Evolutionary conservation across 352 stramenopile species (phyloP).

Genomic region (Pythium aristosporum): DNA sequence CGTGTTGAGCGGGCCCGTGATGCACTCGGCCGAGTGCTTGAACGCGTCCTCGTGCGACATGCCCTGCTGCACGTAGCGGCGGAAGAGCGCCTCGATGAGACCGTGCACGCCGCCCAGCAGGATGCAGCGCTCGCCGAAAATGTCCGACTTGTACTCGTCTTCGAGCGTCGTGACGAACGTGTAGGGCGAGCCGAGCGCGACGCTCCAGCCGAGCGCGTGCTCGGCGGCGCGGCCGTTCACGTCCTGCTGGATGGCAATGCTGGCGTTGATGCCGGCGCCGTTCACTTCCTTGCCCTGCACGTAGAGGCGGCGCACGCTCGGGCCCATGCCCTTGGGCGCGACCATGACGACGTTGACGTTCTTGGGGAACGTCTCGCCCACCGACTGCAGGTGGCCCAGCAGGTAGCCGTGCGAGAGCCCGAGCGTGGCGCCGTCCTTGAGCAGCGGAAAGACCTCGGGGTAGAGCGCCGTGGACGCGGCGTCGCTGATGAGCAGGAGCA

Average conservation of each 20-base stretch:
- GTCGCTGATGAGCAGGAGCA: constrained; percentile 97
- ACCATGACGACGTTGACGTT: constrained; percentile 98
- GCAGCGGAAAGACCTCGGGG: constrained; percentile 95
- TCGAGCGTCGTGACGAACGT: constrained; percentile 97
- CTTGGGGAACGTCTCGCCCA: constrained; percentile 94
- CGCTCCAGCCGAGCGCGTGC: constrained; percentile 95
- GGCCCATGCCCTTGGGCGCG: constrained; percentile 98
- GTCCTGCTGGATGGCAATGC: constrained; percentile 95
- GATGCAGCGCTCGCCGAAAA: constrained; percentile 97
- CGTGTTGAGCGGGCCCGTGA: constrained; percentile 96
- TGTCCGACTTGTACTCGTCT: constrained; percentile 98
- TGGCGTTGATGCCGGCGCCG: constrained; percentile 97
- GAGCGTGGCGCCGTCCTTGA: constrained; percentile 95
- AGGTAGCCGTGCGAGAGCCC: constrained; percentile 98
- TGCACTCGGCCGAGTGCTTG: constrained; percentile 95
- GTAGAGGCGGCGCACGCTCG: constrained; percentile 95
- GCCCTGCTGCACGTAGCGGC: constrained; percentile 93
- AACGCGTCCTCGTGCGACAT: constrained; percentile 96
- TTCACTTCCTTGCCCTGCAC: constrained; percentile 98
- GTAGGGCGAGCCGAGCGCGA: constrained; percentile 97
- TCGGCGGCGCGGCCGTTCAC: constrained; percentile 93
- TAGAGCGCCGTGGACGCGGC: constrained; percentile 94
- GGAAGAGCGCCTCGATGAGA: constrained; percentile 97
- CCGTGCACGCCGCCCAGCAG: constrained; percentile 96
- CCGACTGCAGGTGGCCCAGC: constrained; percentile 95